Evolutionary conservation across 164 flowering plant genomes (phyloP).

Genomic region (Berberis thunbergii): DNA sequence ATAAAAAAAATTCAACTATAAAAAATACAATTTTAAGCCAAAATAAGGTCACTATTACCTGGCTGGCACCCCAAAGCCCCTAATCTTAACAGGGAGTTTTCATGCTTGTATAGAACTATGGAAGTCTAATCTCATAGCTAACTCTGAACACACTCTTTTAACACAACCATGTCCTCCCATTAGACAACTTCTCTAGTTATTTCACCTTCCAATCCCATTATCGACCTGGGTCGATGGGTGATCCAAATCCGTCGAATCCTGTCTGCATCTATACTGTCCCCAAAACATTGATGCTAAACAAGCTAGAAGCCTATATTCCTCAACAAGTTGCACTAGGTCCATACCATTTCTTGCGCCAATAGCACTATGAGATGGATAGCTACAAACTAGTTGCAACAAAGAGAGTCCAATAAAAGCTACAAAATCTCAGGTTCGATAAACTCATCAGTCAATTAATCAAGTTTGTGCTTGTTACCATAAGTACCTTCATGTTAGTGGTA

Average conservation of each 20-base stretch:
- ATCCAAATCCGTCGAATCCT: conserved; percentile 32
- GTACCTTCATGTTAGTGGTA: conserved; percentile 16
- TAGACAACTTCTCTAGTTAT: neutral
- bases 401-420: conserved; percentile 11
- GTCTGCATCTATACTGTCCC: conserved; percentile 25
- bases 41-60: too few relatives aligned
- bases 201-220: conserved; percentile 10
- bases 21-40: too few relatives aligned
- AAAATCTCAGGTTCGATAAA: conserved; percentile 8
- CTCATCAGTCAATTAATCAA: conserved; percentile 6
- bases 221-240: conserved; percentile 44
- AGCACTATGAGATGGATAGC: conserved; percentile 11
- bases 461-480: conserved; percentile 21
- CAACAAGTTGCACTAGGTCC: conserved; percentile 17
- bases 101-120: too few relatives aligned
- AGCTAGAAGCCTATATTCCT: conserved; percentile 14
- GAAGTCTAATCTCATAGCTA: too few relatives aligned
- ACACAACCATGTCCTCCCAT: too few relatives aligned
- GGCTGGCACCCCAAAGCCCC: too few relatives aligned
- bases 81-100: too few relatives aligned
- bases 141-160: too few relatives aligned
- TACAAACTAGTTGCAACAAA: conserved; percentile 16
- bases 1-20: too few relatives aligned
- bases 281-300: conserved; percentile 5
- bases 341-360: conserved; percentile 11